A percentile compares a stretch with the other conserved stretches of the same genome.
phyloP scores from a whole-genome alignment of 192 early-diverging fungal genomes.

The Coemansia erecta region DNA sequence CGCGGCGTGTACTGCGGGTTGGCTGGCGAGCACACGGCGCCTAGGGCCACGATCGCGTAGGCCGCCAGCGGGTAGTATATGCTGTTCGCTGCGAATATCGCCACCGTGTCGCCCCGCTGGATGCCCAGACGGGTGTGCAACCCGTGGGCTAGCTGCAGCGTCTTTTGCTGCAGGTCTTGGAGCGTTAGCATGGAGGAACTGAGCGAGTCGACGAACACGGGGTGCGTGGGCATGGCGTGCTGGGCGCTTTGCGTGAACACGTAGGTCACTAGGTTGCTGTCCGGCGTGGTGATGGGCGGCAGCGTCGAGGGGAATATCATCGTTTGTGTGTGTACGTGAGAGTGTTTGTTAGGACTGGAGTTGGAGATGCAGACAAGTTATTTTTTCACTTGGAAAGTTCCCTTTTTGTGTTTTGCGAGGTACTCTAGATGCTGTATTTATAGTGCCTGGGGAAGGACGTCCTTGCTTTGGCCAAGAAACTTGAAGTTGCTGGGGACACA shows the following conservation, averaged over 20 bases:
- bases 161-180: conserved; percentile 15
- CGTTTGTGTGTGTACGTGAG: neutral
- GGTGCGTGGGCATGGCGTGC: conserved; percentile 5
- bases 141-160: conserved; percentile 18
- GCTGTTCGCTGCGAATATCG: conserved; percentile 46
- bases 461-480: no score
- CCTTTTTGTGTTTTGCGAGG: no score
- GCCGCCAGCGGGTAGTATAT: conserved; percentile 67
- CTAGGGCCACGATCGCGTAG: conserved; percentile 61
- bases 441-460: no score
- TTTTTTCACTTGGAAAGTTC: no score
- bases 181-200: conserved; percentile 15
- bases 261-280: conserved; percentile 23
- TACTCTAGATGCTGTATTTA: no score
- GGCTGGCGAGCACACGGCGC: conserved; percentile 65
- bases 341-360: no score
- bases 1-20: conserved; percentile 79
- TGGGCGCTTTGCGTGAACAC: conserved; percentile 28
- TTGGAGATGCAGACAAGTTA: no score
- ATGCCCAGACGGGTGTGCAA: conserved; percentile 50
- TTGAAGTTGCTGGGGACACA: no score
- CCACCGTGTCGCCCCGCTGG: conserved; percentile 68
- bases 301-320: conserved; percentile 33
- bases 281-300: conserved; percentile 25
- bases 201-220: conserved; percentile 37